phyloP scores from a whole-genome alignment of 805 yeast genomes.

The Blastobotrys muscicola region DNA sequence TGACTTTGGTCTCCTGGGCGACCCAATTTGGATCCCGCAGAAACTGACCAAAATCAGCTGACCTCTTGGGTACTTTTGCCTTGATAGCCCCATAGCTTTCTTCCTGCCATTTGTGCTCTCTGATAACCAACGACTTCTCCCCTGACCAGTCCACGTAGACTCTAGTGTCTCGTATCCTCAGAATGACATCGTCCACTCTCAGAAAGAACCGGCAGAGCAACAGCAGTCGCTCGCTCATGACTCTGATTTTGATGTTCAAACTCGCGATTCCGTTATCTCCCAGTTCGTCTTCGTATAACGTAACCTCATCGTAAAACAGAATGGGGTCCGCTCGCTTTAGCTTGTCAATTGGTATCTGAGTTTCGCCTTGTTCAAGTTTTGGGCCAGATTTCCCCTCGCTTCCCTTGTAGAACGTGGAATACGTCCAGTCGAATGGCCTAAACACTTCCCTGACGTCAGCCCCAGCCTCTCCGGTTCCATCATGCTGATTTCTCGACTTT shows the following conservation, averaged over 20 bases:
- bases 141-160: slow-evolving; percentile 59
- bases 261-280: slow-evolving; percentile 93
- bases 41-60: slow-evolving; percentile 60
- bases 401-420: slow-evolving; percentile 66
- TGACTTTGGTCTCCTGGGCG: slow-evolving; percentile 32
- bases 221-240: slow-evolving; percentile 74
- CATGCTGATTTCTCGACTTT: slow-evolving; percentile 21
- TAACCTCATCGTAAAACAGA: slow-evolving; percentile 78
- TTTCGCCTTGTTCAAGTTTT: neutral
- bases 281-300: slow-evolving; percentile 86
- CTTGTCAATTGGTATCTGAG: slow-evolving; percentile 57
- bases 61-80: slow-evolving; percentile 35
- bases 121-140: slow-evolving; percentile 47
- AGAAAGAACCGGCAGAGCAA: slow-evolving; percentile 69
- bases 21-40: slow-evolving; percentile 87
- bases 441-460: slow-evolving; percentile 49
- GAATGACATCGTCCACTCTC: slow-evolving; percentile 82
- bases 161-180: slow-evolving; percentile 78
- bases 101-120: slow-evolving; percentile 72
- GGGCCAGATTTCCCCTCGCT: slow-evolving; percentile 26
- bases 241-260: slow-evolving; percentile 70
- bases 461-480: slow-evolving; percentile 22
- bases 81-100: slow-evolving; percentile 38
- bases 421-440: slow-evolving; percentile 95
- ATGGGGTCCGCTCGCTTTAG: slow-evolving; percentile 74